Conservation (phyloP, 129 eudicot species). For the Flaveria sonorensis region DNA sequence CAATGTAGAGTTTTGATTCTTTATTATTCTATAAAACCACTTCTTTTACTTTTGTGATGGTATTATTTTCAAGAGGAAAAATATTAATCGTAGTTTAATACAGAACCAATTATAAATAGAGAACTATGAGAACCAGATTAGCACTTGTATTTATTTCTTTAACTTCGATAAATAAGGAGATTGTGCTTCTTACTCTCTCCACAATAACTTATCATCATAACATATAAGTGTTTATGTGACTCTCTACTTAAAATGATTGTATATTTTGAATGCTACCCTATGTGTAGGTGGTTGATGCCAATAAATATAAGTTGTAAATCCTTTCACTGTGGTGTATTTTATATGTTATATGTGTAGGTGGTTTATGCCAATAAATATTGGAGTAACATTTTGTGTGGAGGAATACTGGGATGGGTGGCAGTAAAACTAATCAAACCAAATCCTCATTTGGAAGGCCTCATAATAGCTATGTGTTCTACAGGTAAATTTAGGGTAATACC, state of each 20-base stretch:
- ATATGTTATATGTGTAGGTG: conserved; percentile 52
- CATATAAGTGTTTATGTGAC: neutral
- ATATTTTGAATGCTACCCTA: too few species aligned
- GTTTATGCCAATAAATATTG: conserved; percentile 82
- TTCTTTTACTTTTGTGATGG: neutral
- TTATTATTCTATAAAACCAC: too few species aligned
- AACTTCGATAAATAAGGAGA: too few species aligned
- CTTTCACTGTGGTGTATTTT: neutral
- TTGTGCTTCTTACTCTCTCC: neutral
- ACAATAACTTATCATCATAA: neutral
- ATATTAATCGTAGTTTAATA: too few species aligned
- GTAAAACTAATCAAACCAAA: conserved; percentile 60
- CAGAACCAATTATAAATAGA: neutral
- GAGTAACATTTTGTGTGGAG: conserved; percentile 66
- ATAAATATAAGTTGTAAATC: neutral
- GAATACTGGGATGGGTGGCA: conserved; percentile 68
- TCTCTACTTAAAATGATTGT: neutral
- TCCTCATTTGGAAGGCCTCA: conserved; percentile 64
- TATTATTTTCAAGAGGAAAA: neutral
- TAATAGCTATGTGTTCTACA: conserved; percentile 63
- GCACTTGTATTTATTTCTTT: neutral
- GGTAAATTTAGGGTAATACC: conserved; percentile 35
- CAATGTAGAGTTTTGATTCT: neutral
- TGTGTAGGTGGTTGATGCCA: too few species aligned
- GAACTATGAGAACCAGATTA: neutral